Evolutionary conservation across 306 rosid genomes (phyloP), one percentile per base, ranked within the genome.

Genomic region (Begonia masoniana): DNA sequence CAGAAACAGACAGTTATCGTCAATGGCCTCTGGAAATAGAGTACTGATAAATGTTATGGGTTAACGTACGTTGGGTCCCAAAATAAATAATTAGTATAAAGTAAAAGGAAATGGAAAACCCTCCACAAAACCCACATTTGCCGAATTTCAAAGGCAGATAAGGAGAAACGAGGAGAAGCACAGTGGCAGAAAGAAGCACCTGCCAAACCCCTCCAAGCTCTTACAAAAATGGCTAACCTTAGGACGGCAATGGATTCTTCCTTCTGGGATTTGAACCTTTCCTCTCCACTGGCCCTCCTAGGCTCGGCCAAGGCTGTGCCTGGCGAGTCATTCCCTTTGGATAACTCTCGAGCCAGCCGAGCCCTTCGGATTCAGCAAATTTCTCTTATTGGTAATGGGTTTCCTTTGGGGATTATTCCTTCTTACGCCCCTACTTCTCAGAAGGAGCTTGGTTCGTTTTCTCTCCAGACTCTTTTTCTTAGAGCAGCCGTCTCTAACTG

Each of bases 191-290:
- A 5, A 31, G 8, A 31, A 31, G 39, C 9, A 7, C 39, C 39
- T 31, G 39, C 39, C 39, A 31, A 31, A 31, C 39, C 39, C 8
- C 39, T 31, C 39, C 39, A 5, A 21, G 24, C 24, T 21, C 24
- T 21, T 21, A 21, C 51, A 51, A 41, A 64, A 68, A 89, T 89
- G 97, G 97, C 82, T 61, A 72, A 69, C 15, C 79, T 89, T 12
- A 69, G 74, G 66, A 78, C 97, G 13, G 82, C 91, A 50, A 89
- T 89, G 77, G 97, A 85, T 67, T 82, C 95, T 0, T 60, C 84
- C 15, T 89, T 85, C 73, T 76, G 87, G 91, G 91, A 85, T 62
- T 48, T 74, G 47, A 78, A 85, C 61, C 62, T 85, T 13, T 62
- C 94, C 0, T 74, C 97, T 0, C 82, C 97, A 55, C 94, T 58